These are phyloP conservation scores for Verticillium longisporum DNA, from an alignment of 2,329 filamentous ascomycete species.

Conservation along the genomic window DNA sequence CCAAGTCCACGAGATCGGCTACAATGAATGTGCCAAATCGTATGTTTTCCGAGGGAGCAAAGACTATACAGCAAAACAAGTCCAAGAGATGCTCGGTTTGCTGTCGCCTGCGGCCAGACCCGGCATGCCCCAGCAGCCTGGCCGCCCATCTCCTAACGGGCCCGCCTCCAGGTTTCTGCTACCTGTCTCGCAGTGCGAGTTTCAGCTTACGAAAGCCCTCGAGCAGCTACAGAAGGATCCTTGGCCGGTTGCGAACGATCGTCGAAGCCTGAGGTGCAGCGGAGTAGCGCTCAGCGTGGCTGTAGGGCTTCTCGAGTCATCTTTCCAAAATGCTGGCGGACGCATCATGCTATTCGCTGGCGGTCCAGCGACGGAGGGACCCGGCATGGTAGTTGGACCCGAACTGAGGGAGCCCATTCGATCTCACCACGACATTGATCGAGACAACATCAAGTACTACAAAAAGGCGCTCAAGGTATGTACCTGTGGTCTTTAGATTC, in stretches of 20 bases:
- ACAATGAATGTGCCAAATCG: conserved; percentile 95
- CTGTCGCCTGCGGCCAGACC: conserved; percentile 67
- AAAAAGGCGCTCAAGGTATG: conserved; percentile 92
- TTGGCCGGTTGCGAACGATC: conserved; percentile 93
- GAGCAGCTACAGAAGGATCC: conserved; percentile 95
- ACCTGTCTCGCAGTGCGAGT: conserved; percentile 92
- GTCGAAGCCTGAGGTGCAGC: conserved; percentile 83
- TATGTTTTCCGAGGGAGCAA: conserved; percentile 98
- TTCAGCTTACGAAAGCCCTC: conserved; percentile 91
- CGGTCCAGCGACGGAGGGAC: conserved; percentile 90
- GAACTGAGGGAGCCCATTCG: conserved; percentile 94
- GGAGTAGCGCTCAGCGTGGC: conserved; percentile 96
- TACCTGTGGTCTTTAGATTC: conserved; percentile 14
- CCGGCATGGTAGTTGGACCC: conserved; percentile 92
- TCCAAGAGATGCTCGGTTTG: conserved; percentile 98
- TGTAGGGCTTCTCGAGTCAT: conserved; percentile 84
- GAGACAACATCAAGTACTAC: conserved; percentile 98
- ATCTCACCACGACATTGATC: conserved; percentile 97
- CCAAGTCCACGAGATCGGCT: conserved; percentile 96
- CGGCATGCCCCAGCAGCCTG: conserved; percentile 65
- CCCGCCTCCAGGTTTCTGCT: conserved; percentile 86
- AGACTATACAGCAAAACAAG: conserved; percentile 95
- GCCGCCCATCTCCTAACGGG: conserved; percentile 68
- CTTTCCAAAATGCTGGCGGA: conserved; percentile 90
- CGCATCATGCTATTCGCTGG: conserved; percentile 97